Conservation (phyloP, 306 rosid species). For the Ceratonia siliqua region DNA sequence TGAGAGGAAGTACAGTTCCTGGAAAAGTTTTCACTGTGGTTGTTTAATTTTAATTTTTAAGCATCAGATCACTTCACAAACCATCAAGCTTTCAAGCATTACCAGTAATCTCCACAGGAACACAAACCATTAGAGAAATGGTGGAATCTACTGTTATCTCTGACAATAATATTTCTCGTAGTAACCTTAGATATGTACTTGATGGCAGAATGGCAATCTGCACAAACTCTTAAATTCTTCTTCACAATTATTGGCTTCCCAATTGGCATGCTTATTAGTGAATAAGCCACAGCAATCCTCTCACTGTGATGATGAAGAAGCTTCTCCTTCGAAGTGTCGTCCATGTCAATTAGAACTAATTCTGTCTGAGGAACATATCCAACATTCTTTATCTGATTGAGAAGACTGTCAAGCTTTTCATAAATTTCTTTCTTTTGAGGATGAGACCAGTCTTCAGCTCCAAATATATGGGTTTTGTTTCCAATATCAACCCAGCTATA, state of each 20-base stretch:
- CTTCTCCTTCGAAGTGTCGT: conserved; percentile 44
- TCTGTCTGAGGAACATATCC: conserved; percentile 55
- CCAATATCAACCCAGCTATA: conserved; percentile 65
- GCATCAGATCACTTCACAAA: background rate
- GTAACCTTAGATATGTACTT: conserved; percentile 53
- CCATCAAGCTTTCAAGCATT: conserved; percentile 22
- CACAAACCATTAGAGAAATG: conserved; percentile 52
- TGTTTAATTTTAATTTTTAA: background rate
- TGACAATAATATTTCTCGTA: conserved; percentile 48
- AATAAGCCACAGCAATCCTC: conserved; percentile 60
- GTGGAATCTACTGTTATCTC: conserved; percentile 61
- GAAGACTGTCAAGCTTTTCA: conserved; percentile 47
- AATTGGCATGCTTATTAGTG: conserved; percentile 38
- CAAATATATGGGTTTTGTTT: conserved; percentile 53
- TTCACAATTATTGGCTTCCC: conserved; percentile 57
- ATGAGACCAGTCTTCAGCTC: conserved; percentile 62
- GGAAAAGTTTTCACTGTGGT: background rate
- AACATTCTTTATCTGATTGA: conserved; percentile 46
- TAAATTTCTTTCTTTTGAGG: conserved; percentile 51
- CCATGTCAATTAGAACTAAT: conserved; percentile 45
- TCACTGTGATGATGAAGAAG: conserved; percentile 59
- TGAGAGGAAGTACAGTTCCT: background rate
- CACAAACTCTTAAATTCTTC: conserved; percentile 61
- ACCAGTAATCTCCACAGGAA: conserved; percentile 64
- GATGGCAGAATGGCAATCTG: conserved; percentile 58